Conservation (phyloP, 768 basidiomycete species). For the Lactarius quietus region DNA sequence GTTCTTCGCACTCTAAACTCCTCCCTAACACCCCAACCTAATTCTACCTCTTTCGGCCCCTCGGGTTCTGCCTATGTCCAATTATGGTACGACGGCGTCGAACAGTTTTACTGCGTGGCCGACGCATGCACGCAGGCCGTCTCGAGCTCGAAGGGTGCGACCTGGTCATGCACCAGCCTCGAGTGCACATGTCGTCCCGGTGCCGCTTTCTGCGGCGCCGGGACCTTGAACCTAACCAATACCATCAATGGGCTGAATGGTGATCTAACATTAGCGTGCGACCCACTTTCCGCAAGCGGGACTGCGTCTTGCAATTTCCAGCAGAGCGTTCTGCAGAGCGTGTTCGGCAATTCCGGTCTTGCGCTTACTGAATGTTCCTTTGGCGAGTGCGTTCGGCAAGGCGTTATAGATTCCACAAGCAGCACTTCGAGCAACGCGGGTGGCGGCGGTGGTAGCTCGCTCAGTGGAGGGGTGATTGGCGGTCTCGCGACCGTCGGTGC, state of each 20-base stretch:
- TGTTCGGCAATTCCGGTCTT: conserved; percentile 79
- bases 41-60: conserved; percentile 55
- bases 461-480: conserved; percentile 84
- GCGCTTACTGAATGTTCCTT: conserved; percentile 68
- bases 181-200: conserved; percentile 67
- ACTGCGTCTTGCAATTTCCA: conserved; percentile 71
- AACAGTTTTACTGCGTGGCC: conserved; percentile 86
- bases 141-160: conserved; percentile 38
- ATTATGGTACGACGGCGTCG: conserved; percentile 73
- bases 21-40: conserved; percentile 63
- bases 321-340: conserved; percentile 55
- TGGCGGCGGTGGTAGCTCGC: conserved; percentile 37
- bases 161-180: conserved; percentile 73
- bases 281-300: conserved; percentile 41
- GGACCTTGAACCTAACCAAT: conserved; percentile 45
- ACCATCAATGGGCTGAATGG: conserved; percentile 67
- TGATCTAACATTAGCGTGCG: conserved; percentile 65
- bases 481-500: conserved; percentile 82
- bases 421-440: conserved; percentile 27
- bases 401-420: conserved; percentile 58
- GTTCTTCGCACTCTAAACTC: conserved; percentile 75
- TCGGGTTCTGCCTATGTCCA: conserved; percentile 59
- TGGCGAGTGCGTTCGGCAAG: conserved; percentile 87
- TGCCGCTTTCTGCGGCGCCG: conserved; percentile 72
- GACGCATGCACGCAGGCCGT: conserved; percentile 63